phyloP scores from a whole-genome alignment of 495 filamentous ascomycete species.

The Talaromyces trachyspermus region DNA sequence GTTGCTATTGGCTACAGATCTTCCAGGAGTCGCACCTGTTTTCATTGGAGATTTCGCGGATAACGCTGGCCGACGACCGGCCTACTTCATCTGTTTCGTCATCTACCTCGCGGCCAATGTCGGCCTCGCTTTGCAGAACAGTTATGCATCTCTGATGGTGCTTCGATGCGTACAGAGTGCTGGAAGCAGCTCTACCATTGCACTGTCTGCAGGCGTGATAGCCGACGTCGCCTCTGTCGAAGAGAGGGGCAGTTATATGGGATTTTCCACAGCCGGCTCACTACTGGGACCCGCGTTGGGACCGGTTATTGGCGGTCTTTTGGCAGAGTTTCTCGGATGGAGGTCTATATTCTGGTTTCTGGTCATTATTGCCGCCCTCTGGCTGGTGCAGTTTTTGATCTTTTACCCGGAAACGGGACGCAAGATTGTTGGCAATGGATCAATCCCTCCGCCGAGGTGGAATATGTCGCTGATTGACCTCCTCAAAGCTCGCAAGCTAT shows the following conservation, averaged over 20 bases:
- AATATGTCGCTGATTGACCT: slow-evolving; percentile 28
- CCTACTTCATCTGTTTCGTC: slow-evolving; percentile 49
- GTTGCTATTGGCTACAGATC: slow-evolving; percentile 24
- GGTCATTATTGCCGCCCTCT: slow-evolving; percentile 23
- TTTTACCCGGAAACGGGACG: slow-evolving; percentile 62
- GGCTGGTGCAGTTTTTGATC: slow-evolving; percentile 37
- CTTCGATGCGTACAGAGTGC: slow-evolving; percentile 57
- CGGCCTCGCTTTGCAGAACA: slow-evolving; percentile 53
- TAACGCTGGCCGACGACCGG: slow-evolving; percentile 48
- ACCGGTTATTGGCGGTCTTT: slow-evolving; percentile 34
- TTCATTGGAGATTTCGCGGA: slow-evolving; percentile 57
- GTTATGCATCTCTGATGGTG: slow-evolving; percentile 54
- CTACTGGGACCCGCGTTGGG: slow-evolving; percentile 27
- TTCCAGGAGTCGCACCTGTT: slow-evolving; percentile 53
- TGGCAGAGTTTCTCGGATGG: slow-evolving; percentile 32
- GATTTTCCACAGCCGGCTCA: slow-evolving; percentile 20
- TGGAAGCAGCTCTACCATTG: slow-evolving; percentile 44
- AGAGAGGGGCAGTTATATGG: slow-evolving; percentile 57
- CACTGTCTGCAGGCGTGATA: slow-evolving; percentile 53
- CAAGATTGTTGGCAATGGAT: slow-evolving; percentile 65
- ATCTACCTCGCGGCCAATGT: slow-evolving; percentile 58
- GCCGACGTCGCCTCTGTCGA: slow-evolving; percentile 53
- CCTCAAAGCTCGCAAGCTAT: slow-evolving; percentile 19
- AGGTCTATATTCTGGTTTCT: slow-evolving; percentile 41
- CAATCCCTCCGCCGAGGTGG: slow-evolving; percentile 16